Evolutionary conservation across 129 eudicot genomes (phyloP).

Genomic region (Rutidosis leptorrhynchoides): DNA sequence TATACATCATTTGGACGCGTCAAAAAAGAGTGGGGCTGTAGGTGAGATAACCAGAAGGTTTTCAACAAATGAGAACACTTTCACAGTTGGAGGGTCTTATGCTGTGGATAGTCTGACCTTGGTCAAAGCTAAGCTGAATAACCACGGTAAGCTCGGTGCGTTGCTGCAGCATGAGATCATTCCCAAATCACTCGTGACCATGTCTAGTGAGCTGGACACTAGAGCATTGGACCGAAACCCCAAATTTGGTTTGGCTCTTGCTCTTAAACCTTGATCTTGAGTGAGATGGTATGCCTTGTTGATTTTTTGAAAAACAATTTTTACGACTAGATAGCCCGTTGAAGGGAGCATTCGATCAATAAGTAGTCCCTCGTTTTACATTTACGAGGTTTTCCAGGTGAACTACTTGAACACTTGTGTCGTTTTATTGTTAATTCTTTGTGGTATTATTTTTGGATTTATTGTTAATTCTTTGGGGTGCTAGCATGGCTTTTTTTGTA

Average conservation of each 20-base stretch:
- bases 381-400: conserved; percentile 10
- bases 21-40: conserved; percentile 64
- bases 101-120: conserved; percentile 58
- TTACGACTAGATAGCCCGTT: not conserved
- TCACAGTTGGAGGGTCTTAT: conserved; percentile 73
- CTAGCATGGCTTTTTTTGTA: not conserved
- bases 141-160: conserved; percentile 66
- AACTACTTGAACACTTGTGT: conserved; percentile 8
- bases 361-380: conserved; percentile 11
- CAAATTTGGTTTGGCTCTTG: conserved; percentile 67
- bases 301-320: not conserved
- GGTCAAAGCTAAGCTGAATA: conserved; percentile 70
- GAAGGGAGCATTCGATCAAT: conserved; percentile 26
- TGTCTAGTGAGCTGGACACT: conserved; percentile 80
- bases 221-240: conserved; percentile 77
- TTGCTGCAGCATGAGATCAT: conserved; percentile 75
- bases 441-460: not conserved
- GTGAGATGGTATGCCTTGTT: not conserved
- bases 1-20: conserved; percentile 55
- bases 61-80: conserved; percentile 77
- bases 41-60: conserved; percentile 70
- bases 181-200: conserved; percentile 58
- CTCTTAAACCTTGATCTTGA: conserved; percentile 57
- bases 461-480: not conserved
- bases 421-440: conserved; percentile 12